A percentile compares a stretch with the other conserved stretches of the same genome.
These are phyloP conservation scores for Aspergillus panamensis DNA, from an alignment of 495 filamentous ascomycete genomes.

Conservation along the genomic window DNA sequence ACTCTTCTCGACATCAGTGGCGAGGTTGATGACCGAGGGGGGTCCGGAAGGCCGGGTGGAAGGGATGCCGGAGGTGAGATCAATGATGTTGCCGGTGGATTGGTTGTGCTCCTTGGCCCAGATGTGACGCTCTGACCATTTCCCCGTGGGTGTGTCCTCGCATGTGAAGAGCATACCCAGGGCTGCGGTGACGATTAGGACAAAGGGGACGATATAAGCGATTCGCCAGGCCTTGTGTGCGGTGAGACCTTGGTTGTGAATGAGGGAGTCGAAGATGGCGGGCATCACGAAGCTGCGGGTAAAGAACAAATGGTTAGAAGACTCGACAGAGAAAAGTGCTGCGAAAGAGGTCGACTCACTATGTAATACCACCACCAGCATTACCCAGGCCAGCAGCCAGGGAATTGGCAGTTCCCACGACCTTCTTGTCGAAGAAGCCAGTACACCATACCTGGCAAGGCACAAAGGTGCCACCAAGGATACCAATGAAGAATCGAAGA, in stretches of 20 bases:
- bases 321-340: not conserved
- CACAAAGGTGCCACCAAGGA: constrained; percentile 86
- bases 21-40: constrained; percentile 41
- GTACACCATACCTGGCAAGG: constrained; percentile 97
- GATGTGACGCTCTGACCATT: constrained; percentile 71
- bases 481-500: constrained; percentile 88
- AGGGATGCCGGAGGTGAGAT: constrained; percentile 43
- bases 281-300: constrained; percentile 81
- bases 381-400: constrained; percentile 86
- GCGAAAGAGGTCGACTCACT: constrained; percentile 29
- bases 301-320: not conserved
- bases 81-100: constrained; percentile 42
- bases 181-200: constrained; percentile 65
- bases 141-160: constrained; percentile 80
- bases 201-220: constrained; percentile 77
- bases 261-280: constrained; percentile 80
- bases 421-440: constrained; percentile 92
- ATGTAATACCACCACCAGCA: constrained; percentile 81
- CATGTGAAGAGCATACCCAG: constrained; percentile 67
- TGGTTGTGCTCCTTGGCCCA: constrained; percentile 29
- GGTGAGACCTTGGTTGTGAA: constrained; percentile 52
- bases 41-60: constrained; percentile 31
- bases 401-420: constrained; percentile 88
- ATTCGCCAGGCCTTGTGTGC: constrained; percentile 78
- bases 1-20: constrained; percentile 41